Evolutionary conservation across 768 basidiomycete species (phyloP).

Genomic region (Agrocybe pediades): DNA sequence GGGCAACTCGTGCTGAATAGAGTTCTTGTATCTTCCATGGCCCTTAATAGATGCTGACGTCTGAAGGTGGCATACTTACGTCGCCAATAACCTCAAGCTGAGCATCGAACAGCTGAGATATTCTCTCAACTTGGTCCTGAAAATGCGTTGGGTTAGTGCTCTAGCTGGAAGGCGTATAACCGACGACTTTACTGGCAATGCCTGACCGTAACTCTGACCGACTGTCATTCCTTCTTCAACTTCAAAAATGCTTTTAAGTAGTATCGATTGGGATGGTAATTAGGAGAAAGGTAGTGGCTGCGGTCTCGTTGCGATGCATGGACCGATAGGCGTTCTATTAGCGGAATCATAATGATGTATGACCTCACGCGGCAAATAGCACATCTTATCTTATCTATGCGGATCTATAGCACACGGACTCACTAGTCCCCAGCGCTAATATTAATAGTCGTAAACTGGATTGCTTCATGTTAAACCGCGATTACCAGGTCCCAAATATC

Average conservation of each 20-base stretch:
- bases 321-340: too few species aligned
- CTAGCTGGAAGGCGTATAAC: not conserved
- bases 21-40: conserved; percentile 66
- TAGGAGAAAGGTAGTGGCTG: not conserved
- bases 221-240: conserved; percentile 12
- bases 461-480: too few species aligned
- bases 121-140: conserved; percentile 75
- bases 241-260: not conserved
- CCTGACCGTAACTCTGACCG: conserved; percentile 5
- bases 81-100: conserved; percentile 68
- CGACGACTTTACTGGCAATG: conserved; percentile 7
- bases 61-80: conserved; percentile 41
- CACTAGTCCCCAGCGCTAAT: too few species aligned
- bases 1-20: conserved; percentile 60
- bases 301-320: too few species aligned
- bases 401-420: too few species aligned
- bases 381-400: too few species aligned
- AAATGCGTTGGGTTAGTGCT: not conserved
- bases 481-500: too few species aligned
- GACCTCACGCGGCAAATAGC: too few species aligned
- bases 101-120: conserved; percentile 56
- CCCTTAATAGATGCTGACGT: not conserved
- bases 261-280: not conserved
- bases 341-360: too few species aligned
- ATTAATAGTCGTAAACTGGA: too few species aligned